Evolutionary conservation across 352 stramenopile genomes (phyloP).

Genomic region (Phytopythium vexans): DNA sequence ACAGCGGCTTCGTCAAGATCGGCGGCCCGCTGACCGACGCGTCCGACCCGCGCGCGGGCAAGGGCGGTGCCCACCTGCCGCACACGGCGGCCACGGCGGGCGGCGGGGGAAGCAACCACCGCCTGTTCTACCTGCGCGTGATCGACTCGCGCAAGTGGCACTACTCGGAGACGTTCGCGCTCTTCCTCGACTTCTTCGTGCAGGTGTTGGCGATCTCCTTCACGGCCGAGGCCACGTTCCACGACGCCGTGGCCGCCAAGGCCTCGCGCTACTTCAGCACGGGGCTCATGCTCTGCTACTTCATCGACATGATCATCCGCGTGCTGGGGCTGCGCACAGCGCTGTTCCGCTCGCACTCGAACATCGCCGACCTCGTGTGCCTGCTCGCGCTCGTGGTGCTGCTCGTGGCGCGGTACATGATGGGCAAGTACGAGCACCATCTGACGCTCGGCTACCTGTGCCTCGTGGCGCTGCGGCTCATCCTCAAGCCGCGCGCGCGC

Average conservation of each 20-base stretch:
- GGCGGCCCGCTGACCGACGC: slow-evolving; percentile 64
- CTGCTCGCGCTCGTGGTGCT: slow-evolving; percentile 60
- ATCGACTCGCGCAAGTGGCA: slow-evolving; percentile 89
- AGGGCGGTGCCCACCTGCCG: slow-evolving; percentile 16
- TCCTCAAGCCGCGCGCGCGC: slow-evolving; percentile 79
- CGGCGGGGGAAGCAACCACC: slow-evolving; percentile 42
- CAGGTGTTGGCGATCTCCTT: slow-evolving; percentile 84
- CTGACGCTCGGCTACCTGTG: slow-evolving; percentile 66
- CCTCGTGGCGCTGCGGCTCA: slow-evolving; percentile 66
- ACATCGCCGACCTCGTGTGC: slow-evolving; percentile 77
- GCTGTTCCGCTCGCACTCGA: slow-evolving; percentile 78
- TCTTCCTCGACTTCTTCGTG: slow-evolving; percentile 86
- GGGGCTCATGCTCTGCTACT: slow-evolving; percentile 76
- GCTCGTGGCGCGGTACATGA: slow-evolving; percentile 48
- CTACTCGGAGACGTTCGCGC: slow-evolving; percentile 80
- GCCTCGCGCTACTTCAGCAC: slow-evolving; percentile 73
- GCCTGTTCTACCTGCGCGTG: slow-evolving; percentile 77
- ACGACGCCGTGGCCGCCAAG: slow-evolving; percentile 60
- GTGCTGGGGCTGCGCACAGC: slow-evolving; percentile 67
- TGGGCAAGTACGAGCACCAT: slow-evolving; percentile 64
- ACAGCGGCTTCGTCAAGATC: slow-evolving; percentile 74
- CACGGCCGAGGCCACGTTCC: slow-evolving; percentile 52
- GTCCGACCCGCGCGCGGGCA: slow-evolving; percentile 70
- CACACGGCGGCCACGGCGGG: slow-evolving; percentile 9
- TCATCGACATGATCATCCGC: slow-evolving; percentile 82